Base-by-base conservation (phyloP, 352 stramenopile genomes). In the Globisporangium yorkense region DNA sequence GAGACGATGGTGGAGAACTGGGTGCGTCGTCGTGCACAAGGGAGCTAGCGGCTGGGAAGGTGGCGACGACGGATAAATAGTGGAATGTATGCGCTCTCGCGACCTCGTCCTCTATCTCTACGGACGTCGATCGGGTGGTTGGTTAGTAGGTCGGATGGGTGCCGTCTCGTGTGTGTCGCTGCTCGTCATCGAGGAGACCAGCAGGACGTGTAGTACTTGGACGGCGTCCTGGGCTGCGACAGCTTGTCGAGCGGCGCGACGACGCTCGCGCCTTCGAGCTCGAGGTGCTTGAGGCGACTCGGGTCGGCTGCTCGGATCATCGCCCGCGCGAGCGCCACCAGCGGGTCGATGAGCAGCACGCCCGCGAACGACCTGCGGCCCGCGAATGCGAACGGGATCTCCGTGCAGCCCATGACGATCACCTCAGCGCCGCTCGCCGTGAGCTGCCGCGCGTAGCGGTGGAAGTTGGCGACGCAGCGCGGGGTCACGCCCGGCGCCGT, bases 331-430 rank as follows among this genome's bases (percentile, higher is more conserved):
- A 92, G 68, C 24, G 79, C 79, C 7, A 89, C 77, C 68, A 92
- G 87, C 8, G 81, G 81, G 35, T 92, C 69, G 43, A 92, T 87
- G 33, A 92, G 77, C 33, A 82, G 52, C 46, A 72, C 52, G 5
- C 66, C 75, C 31, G 66, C 68, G 37, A 80, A 68, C 4, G 62
- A 61, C 10, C 72, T 73, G 24, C 80, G 74, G 18, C 73, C 78
- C 9, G 67, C 61, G 46, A 92, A 89, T 12, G 77, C 79, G 47
- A 92, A 88, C 13, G 81, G 81, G 46, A 92, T 88, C 62, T 92
- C 81, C 5, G 81, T 92, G 65, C 81, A 92, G 54, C 81, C 81
- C 51, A 92, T 70, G 29, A 92, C 73, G 39, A 89, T 83, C 6
- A 80, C 75, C 21, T 92, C 67, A 29, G 81, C 81, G 24, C 79